Base-by-base conservation (phyloP, 106 monocot species). In the Apostasia shenzhenica region DNA sequence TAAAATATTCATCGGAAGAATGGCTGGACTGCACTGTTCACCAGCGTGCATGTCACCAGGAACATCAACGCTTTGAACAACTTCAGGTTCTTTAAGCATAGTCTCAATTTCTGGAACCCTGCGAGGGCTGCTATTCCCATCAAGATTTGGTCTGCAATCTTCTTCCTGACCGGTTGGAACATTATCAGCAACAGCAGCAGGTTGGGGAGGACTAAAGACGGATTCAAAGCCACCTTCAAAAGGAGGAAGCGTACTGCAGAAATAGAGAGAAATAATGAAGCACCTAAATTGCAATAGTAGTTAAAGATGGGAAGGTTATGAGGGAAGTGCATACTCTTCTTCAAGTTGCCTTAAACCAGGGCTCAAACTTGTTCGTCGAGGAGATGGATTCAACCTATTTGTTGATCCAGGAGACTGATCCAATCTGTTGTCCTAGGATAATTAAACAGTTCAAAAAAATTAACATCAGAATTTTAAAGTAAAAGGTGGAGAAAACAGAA, bases 201-300 rank as follows among this genome's bases (percentile, higher is more conserved):
- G 45, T 41, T 55, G 66, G 14, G 2, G 48, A 48, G 48, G 38
- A 49, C 65, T 65, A 1, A 65, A 37, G 45, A 14, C 9, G 12
- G 62, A 63, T 51, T 77, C 61, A 6, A 70, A 14, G 54, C 42
- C 72, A 61, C 5, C 61, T 6, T 80, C 78, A 61, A 77, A 76
- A 67, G 78, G 73, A 67, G 82, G 84, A 9, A 81, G 72, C 37
- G 55, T 58, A 59, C 83, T 87, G 57, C 55, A 81, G 48, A 55
- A 67, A 60, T 61, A 61, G 38, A 59, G 55, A 54, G 39, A 42
- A 65, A 26, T 26, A 62, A 48, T 47, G 8, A 67, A 65, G 41
- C 11, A 62, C 45, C 45, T 45, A 62, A 2, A 62, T 13, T n/a
- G 1, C 0, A 2, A 62, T 45, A 6, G 1, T 45, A 62, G 0